phyloP scores from a whole-genome alignment of 306 rosid genomes.

The Hippophae gyantsensis region DNA sequence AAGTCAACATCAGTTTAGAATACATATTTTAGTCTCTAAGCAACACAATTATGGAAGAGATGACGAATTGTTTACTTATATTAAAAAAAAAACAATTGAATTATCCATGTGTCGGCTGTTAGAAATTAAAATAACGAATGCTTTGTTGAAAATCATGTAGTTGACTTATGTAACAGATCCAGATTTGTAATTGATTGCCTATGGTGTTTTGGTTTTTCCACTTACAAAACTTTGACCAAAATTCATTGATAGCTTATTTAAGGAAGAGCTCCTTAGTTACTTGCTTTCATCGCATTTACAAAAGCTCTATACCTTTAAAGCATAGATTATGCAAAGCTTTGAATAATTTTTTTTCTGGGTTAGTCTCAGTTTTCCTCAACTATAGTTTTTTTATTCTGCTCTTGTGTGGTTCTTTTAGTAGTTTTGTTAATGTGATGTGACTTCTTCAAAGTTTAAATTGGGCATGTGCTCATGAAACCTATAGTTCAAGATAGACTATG shows the following conservation, averaged over 20 bases:
- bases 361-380: slow-evolving; percentile 20
- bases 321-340: slow-evolving; percentile 18
- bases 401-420: slow-evolving; percentile 7
- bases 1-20: slow-evolving; percentile 26
- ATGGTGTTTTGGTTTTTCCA: slow-evolving; percentile 19
- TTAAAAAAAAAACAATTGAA: background rate
- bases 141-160: slow-evolving; percentile 7
- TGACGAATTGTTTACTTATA: slow-evolving; percentile 18
- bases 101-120: slow-evolving; percentile 16
- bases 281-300: slow-evolving; percentile 12
- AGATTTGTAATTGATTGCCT: slow-evolving; percentile 23
- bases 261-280: slow-evolving; percentile 22
- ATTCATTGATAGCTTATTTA: slow-evolving; percentile 30
- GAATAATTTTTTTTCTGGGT: slow-evolving; percentile 26
- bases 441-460: too few relatives aligned
- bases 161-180: slow-evolving; percentile 20
- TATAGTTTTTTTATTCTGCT: background rate
- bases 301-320: slow-evolving; percentile 13
- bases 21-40: slow-evolving; percentile 9
- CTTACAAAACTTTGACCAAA: slow-evolving; percentile 46
- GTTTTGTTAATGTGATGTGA: background rate
- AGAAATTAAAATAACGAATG: slow-evolving; percentile 12
- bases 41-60: slow-evolving; percentile 8
- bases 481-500: too few relatives aligned
- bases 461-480: too few relatives aligned